Evolutionary conservation across 768 basidiomycete genomes (phyloP).

Genomic region (Crucibulum laeve): DNA sequence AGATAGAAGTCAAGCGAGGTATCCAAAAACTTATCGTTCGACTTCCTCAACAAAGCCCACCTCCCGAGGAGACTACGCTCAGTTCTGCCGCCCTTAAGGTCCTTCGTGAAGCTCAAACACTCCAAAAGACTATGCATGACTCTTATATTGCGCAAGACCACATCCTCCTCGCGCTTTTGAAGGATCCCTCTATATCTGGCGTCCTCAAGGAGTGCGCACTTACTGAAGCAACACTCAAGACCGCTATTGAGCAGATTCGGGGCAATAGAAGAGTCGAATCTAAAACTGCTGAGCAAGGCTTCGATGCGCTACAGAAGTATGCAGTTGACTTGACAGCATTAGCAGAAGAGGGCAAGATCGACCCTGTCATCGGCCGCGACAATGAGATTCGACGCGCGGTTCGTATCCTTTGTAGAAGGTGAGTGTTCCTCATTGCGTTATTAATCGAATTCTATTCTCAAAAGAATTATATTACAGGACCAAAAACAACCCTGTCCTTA

Average conservation of each 20-base stretch:
- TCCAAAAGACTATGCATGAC: slow-evolving; percentile 85
- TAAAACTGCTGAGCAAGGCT: slow-evolving; percentile 85
- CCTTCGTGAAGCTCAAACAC: slow-evolving; percentile 67
- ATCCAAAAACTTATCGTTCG: slow-evolving; percentile 77
- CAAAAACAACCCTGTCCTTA: slow-evolving; percentile 96
- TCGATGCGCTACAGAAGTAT: slow-evolving; percentile 89
- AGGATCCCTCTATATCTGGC: slow-evolving; percentile 61
- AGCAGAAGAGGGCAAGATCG: slow-evolving; percentile 91
- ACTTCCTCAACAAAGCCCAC: slow-evolving; percentile 77
- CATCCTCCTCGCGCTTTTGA: slow-evolving; percentile 78
- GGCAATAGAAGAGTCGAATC: slow-evolving; percentile 85
- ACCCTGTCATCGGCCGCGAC: slow-evolving; percentile 91
- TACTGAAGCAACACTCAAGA: slow-evolving; percentile 69
- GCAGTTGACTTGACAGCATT: slow-evolving; percentile 82
- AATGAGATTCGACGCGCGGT: slow-evolving; percentile 86
- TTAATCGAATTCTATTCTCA: background rate
- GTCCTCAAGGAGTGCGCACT: slow-evolving; percentile 74
- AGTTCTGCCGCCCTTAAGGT: slow-evolving; percentile 55
- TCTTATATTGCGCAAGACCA: slow-evolving; percentile 94
- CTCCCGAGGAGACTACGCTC: slow-evolving; percentile 76
- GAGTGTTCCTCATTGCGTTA: background rate
- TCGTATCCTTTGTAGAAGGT: slow-evolving; percentile 76
- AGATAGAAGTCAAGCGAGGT: slow-evolving; percentile 62
- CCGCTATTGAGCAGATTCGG: slow-evolving; percentile 72
- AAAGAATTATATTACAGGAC: slow-evolving; percentile 45